Percentiles rank a stretch among this genome's conserved stretches.
These are phyloP conservation scores for Solanum pimpinellifolium DNA, from an alignment of 257 asterid genomes.

Conservation along the genomic window DNA sequence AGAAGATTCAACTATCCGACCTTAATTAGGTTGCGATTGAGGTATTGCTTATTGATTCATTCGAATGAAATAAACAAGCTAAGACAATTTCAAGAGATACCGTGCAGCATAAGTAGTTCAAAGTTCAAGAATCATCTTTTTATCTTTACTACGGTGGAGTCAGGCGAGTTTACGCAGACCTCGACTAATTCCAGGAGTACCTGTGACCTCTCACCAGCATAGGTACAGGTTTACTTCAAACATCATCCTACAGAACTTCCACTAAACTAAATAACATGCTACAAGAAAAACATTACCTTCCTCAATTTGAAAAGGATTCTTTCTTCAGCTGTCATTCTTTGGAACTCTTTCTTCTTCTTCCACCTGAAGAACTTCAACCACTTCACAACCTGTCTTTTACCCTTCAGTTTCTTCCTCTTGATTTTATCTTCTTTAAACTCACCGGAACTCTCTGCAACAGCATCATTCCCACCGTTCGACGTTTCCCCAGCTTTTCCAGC, in stretches of 20 bases:
- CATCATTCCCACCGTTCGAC: conserved; percentile 3
- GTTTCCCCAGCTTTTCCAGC: conserved; percentile 22
- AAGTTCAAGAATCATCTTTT: background rate
- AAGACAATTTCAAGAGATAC: background rate
- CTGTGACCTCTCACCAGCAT: background rate
- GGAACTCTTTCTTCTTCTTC: conserved; percentile 68
- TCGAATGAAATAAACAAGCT: background rate
- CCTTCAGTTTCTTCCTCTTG: conserved; percentile 80
- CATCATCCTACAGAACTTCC: background rate
- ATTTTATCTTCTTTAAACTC: conserved; percentile 15
- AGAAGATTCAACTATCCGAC: background rate
- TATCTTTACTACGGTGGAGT: background rate
- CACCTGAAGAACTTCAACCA: conserved; percentile 85
- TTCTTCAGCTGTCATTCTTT: conserved; percentile 76
- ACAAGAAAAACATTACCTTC: conserved; percentile 29
- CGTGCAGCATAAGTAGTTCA: background rate
- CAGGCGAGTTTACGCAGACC: background rate
- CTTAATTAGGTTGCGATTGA: background rate
- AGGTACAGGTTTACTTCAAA: background rate
- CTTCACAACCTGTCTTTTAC: conserved; percentile 76
- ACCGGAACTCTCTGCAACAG: conserved; percentile 21
- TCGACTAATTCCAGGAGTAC: background rate
- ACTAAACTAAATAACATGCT: background rate
- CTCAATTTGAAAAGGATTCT: conserved; percentile 54
- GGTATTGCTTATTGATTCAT: background rate